Percentiles rank a stretch among this genome's conserved stretches.
Evolutionary conservation across 2,329 filamentous ascomycete genomes (phyloP).

Genomic region (Penicillium sp.): DNA sequence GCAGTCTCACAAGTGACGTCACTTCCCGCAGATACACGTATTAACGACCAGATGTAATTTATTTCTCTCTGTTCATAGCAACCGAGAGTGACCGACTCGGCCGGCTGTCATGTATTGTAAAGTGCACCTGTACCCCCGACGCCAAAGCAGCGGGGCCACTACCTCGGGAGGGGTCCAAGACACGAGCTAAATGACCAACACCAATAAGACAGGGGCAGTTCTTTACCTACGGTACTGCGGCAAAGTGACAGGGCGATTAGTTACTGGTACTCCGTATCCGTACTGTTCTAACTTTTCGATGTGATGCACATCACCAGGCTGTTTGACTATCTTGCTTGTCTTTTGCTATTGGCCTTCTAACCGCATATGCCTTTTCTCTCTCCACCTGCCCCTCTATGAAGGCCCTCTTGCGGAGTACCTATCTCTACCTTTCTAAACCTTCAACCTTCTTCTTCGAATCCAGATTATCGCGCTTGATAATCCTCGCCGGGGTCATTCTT

Average conservation of each 20-base stretch:
- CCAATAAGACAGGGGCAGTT: not conserved
- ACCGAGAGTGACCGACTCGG: no score
- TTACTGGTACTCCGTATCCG: no score
- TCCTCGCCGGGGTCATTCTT: constrained; percentile 5
- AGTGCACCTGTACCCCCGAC: no score
- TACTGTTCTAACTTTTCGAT: no score
- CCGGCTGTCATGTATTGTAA: no score
- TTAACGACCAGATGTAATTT: no score
- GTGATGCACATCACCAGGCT: no score
- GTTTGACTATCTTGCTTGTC: not conserved
- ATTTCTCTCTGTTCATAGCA: no score
- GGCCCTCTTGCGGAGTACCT: constrained; percentile 1
- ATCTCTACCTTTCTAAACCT: constrained; percentile 1
- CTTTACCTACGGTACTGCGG: no score
- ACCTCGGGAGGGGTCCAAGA: not conserved
- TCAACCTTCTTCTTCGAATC: constrained; percentile 4
- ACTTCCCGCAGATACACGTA: no score
- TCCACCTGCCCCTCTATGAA: constrained; percentile 8
- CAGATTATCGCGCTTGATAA: constrained; percentile 6
- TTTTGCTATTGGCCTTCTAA: not conserved
- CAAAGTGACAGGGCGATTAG: not conserved
- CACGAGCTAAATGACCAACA: not conserved
- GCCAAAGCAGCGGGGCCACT: not conserved
- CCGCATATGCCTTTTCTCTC: constrained; percentile 2
- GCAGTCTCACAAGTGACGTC: no score